Conservation (phyloP, 179 eudicot genomes). For the Drosera spatulata region DNA sequence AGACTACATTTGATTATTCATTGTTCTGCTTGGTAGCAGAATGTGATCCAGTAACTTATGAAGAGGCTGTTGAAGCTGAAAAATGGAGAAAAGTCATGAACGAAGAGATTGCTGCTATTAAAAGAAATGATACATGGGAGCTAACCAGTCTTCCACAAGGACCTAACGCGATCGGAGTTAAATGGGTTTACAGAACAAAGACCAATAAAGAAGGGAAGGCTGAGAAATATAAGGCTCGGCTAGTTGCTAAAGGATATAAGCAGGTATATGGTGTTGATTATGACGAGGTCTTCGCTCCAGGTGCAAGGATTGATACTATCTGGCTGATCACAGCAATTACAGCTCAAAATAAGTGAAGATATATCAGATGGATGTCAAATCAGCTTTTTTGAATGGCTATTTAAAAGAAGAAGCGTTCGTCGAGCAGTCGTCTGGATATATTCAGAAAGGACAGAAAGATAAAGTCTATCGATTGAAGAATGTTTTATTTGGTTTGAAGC, state of each 20-base stretch:
- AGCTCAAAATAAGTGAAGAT: not conserved
- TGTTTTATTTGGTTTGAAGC: not conserved
- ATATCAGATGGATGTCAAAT: constrained; percentile 7
- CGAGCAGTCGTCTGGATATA: not conserved
- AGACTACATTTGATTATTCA: too few relatives aligned
- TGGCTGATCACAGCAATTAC: not conserved
- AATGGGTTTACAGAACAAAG: not conserved
- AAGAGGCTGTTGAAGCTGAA: too few relatives aligned
- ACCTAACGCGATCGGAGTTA: not conserved
- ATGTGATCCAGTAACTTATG: too few relatives aligned
- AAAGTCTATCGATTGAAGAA: not conserved
- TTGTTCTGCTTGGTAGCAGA: too few relatives aligned
- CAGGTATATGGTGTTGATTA: not conserved
- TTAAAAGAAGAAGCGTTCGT: not conserved
- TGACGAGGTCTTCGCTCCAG: not conserved
- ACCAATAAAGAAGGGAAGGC: not conserved
- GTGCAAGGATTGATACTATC: not conserved
- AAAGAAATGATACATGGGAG: not conserved
- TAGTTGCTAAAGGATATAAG: not conserved
- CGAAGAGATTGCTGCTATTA: not conserved
- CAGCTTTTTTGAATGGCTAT: not conserved
- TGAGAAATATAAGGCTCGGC: not conserved
- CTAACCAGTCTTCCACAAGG: not conserved
- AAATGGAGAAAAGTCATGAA: not conserved
- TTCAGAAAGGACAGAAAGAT: not conserved